A percentile compares a stretch with the other conserved stretches of the same genome.
Conservation (phyloP, 148 eudicot genomes). For the Cornus florida region DNA sequence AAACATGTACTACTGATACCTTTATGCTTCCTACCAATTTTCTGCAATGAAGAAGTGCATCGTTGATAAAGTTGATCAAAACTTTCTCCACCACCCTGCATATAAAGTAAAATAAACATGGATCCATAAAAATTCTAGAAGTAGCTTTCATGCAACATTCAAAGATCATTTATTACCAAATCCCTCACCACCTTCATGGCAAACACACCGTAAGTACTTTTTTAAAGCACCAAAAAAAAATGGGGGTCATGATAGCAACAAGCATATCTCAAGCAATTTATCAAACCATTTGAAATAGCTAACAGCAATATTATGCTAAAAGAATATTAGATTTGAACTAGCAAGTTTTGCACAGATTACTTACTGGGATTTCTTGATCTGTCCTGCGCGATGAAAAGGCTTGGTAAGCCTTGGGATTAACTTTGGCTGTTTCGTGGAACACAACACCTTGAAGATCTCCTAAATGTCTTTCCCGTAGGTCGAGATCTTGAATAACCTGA, state of each 20-base stretch:
- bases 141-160: neutral
- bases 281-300: neutral
- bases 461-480: slow-evolving; percentile 76
- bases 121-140: neutral
- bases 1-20: slow-evolving; percentile 32
- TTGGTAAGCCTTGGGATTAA: slow-evolving; percentile 52
- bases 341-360: slow-evolving; percentile 18
- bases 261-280: neutral
- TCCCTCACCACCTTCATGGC: neutral
- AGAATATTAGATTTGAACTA: neutral
- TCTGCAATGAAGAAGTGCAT: slow-evolving; percentile 59
- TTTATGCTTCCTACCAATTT: slow-evolving; percentile 67
- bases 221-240: too few relatives aligned
- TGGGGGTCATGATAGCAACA: neutral
- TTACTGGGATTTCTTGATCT: slow-evolving; percentile 74
- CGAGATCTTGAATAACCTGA: slow-evolving; percentile 67
- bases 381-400: slow-evolving; percentile 53
- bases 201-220: neutral
- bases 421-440: slow-evolving; percentile 46
- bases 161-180: neutral
- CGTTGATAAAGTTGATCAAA: slow-evolving; percentile 76
- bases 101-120: neutral
- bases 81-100: slow-evolving; percentile 98
- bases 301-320: neutral
- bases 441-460: slow-evolving; percentile 87